These are phyloP conservation scores for Saturnispora besseyi DNA, from an alignment of 805 yeast species.

Conservation along the genomic window DNA sequence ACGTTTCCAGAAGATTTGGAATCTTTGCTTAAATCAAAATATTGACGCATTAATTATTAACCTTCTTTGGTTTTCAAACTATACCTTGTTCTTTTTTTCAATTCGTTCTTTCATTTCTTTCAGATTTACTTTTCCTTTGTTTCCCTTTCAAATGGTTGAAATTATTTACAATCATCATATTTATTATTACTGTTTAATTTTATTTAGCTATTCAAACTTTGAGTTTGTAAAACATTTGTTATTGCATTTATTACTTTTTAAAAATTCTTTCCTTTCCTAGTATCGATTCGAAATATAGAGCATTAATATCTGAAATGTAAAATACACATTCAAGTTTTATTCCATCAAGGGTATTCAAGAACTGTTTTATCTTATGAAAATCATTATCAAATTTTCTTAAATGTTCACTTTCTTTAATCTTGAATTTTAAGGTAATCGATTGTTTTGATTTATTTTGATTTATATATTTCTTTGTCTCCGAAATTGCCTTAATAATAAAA, in stretches of 20 bases:
- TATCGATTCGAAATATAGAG: neutral
- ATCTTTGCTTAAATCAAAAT: neutral
- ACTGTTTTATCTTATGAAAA: neutral
- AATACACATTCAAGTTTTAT: neutral
- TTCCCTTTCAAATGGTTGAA: too few species aligned
- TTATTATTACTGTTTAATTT: too few species aligned
- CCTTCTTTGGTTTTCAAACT: neutral
- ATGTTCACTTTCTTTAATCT: neutral
- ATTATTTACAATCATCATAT: too few species aligned
- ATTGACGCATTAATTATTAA: neutral
- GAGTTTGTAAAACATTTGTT: neutral
- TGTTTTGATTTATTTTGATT: neutral
- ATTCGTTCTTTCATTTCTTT: neutral
- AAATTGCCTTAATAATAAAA: slow-evolving; percentile 1
- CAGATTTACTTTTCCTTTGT: too few species aligned
- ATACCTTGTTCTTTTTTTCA: neutral
- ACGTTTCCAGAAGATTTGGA: slow-evolving; percentile 3
- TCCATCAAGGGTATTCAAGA: neutral
- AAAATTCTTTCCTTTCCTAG: neutral
- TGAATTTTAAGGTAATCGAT: neutral
- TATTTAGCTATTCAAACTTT: neutral
- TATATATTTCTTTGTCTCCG: neutral
- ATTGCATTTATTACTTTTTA: neutral
- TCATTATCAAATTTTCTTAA: neutral
- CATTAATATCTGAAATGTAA: neutral